Conservation (phyloP, 257 asterid species). For the Ehretia macrophylla region DNA sequence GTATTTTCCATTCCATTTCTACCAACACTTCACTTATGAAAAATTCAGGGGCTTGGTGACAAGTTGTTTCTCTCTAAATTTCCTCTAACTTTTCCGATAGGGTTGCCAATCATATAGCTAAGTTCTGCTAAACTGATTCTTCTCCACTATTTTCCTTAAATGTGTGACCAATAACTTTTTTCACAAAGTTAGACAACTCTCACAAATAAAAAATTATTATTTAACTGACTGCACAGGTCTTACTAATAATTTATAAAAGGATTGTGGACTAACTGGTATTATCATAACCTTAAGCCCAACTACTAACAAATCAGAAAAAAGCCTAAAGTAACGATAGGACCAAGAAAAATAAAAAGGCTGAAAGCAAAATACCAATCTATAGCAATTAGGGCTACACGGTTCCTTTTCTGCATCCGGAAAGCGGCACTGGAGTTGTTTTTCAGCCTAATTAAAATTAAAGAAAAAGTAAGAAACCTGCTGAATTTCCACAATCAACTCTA, state of each 20-base stretch:
- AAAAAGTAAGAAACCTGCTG: slow-evolving; percentile 8
- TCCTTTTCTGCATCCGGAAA: slow-evolving; percentile 52
- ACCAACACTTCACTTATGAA: no score
- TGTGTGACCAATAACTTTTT: background rate
- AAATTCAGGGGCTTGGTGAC: no score
- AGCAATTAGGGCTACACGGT: slow-evolving; percentile 79
- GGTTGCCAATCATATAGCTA: no score
- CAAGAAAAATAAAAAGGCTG: slow-evolving; percentile 10
- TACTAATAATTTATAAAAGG: no score
- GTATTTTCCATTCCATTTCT: no score
- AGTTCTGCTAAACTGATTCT: background rate
- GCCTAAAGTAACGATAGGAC: background rate
- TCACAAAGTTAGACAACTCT: background rate
- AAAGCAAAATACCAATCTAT: slow-evolving; percentile 45
- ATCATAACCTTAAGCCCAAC: background rate
- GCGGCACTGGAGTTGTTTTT: slow-evolving; percentile 52
- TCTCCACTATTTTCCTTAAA: background rate
- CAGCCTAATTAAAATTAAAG: slow-evolving; percentile 29
- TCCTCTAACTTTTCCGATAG: background rate
- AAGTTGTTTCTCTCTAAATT: no score
- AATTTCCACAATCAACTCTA: slow-evolving; percentile 8
- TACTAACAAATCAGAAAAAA: background rate
- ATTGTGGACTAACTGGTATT: no score
- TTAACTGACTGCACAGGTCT: no score
- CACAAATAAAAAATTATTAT: no score